Evolutionary conservation across 2,329 filamentous ascomycete genomes (phyloP), one percentile per base, ranked within the genome.

Genomic region (Pyricularia grisea): DNA sequence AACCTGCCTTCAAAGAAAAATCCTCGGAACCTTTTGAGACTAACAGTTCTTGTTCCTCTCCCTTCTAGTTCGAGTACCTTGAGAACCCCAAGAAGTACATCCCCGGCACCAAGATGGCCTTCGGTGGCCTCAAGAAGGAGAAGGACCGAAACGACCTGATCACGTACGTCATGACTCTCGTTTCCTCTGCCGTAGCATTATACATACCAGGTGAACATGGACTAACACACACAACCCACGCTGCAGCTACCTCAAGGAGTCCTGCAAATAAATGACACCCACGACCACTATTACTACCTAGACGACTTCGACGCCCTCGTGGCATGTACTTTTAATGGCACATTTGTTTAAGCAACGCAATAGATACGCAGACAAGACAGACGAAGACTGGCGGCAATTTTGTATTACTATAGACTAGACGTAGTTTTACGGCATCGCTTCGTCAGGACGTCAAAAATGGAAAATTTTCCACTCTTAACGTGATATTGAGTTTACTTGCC

Each of bases 71-170:
- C 84, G 88, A 90, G 75, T 99, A 99, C 90, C 94, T 99, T 78
- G 95, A 99, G 89, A 98, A 98, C 91, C 95, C 95, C 85, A 99
- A 99, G 91, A 98, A 98, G 89, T 99, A 94, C 90, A 97, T 99
- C 74, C 95, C 95, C 76, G 95, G 95, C 76, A 99, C 95, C 86
- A 99, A 98, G 93, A 99, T 99, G 95, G 95, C 95, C 78, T 99
- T 98, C 81, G 95, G 95, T 85, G 95, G 95, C 82, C 89, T 99
- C 80, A 99, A 99, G 94, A 99, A 99, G 92, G 88, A 89, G 80
- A 98, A 98, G 92, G 95, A 98, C 87, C 89, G 95, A 82, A 97
- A 98, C 82, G 94, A 99, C 84, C 87, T 99, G 78, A 97, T 99
- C 89, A 93, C 93, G 91, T 94, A 91, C 77, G 91, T 88, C 72